These are phyloP conservation scores for Ormosia semicastrata DNA, from an alignment of 306 rosid species.

Conservation along the genomic window DNA sequence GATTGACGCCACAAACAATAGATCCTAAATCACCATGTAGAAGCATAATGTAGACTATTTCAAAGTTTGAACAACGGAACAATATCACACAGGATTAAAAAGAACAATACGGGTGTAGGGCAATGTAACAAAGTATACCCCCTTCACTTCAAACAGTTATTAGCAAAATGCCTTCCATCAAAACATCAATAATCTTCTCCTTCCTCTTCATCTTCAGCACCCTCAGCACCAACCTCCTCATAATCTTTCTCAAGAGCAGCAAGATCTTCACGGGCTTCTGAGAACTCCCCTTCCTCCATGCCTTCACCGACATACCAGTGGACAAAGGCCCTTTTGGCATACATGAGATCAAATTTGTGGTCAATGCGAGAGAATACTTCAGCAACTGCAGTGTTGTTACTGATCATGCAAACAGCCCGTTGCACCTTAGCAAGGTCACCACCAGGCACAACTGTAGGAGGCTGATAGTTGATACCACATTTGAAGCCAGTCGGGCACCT, in stretches of 20 bases:
- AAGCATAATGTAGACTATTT: constrained; percentile 32
- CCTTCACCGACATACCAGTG: constrained; percentile 99
- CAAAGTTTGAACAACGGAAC: constrained; percentile 36
- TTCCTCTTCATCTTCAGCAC: constrained; percentile 84
- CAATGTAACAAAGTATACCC: constrained; percentile 41
- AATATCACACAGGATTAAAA: constrained; percentile 45
- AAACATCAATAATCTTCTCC: constrained; percentile 62
- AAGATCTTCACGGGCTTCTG: constrained; percentile 98
- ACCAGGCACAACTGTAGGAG: constrained; percentile 92
- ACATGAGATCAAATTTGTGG: constrained; percentile 97
- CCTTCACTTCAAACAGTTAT: constrained; percentile 26
- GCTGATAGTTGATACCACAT: constrained; percentile 97
- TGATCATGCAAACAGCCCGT: constrained; percentile 98
- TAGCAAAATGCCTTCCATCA: constrained; percentile 22
- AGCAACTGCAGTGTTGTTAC: constrained; percentile 98
- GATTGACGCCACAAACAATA: constrained; percentile 38
- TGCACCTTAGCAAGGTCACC: constrained; percentile 99
- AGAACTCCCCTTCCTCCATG: constrained; percentile 99
- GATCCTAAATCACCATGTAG: constrained; percentile 30
- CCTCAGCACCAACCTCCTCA: constrained; percentile 98
- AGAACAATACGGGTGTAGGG: constrained; percentile 25
- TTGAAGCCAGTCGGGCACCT: constrained; percentile 99
- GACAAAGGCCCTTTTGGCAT: constrained; percentile 97
- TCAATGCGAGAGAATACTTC: constrained; percentile 99
- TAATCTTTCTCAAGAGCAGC: constrained; percentile 99